Evolutionary conservation across 306 rosid genomes (phyloP).

Genomic region (Cyclanthera cordifolia): DNA sequence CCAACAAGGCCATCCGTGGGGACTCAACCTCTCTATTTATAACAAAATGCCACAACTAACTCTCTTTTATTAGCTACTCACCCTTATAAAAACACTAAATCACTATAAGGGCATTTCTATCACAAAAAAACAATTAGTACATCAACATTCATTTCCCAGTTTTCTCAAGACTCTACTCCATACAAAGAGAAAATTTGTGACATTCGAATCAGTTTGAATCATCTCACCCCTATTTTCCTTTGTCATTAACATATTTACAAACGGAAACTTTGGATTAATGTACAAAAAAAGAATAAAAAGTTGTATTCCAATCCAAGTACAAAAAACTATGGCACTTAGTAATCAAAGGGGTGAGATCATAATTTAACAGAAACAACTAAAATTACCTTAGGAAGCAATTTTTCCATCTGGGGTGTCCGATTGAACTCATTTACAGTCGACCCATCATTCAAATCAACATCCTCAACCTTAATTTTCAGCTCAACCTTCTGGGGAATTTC

Average conservation of each 20-base stretch:
- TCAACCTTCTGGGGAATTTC: conserved; percentile 25
- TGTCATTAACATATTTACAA: background rate
- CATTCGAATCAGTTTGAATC: background rate
- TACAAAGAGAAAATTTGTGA: background rate
- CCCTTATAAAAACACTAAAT: too few relatives aligned
- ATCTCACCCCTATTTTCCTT: background rate
- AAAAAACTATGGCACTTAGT: too few relatives aligned
- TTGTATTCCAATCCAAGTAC: too few relatives aligned
- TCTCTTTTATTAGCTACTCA: too few relatives aligned
- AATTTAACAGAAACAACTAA: background rate
- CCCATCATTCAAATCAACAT: conserved; percentile 18
- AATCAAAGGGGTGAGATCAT: too few relatives aligned
- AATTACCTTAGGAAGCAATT: conserved; percentile 37
- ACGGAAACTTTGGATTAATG: background rate
- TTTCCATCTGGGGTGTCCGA: conserved; percentile 29
- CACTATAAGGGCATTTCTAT: too few relatives aligned
- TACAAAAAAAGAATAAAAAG: too few relatives aligned
- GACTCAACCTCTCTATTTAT: too few relatives aligned
- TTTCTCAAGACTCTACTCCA: background rate
- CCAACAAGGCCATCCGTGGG: too few relatives aligned
- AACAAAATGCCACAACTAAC: too few relatives aligned
- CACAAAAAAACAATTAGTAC: background rate
- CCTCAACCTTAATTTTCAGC: conserved; percentile 16
- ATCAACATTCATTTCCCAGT: background rate
- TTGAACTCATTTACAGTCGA: conserved; percentile 26